These are phyloP conservation scores for Aureobasidium leucospermi DNA, from an alignment of 2,329 filamentous ascomycete genomes.

Conservation along the genomic window DNA sequence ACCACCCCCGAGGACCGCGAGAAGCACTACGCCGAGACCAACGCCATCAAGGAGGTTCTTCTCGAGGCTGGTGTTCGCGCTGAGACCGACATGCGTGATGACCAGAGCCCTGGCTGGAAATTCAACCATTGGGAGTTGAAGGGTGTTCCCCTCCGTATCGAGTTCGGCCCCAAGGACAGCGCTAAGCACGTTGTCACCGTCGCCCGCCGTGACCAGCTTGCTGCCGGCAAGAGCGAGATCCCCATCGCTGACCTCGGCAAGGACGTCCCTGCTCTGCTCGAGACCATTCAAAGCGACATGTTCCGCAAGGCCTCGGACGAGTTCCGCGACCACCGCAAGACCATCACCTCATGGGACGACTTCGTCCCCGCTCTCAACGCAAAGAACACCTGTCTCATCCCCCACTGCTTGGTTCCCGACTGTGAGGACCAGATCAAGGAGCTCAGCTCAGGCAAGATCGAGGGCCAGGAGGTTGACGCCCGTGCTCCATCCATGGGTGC, in stretches of 20 bases:
- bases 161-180: slow-evolving; percentile 92
- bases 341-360: slow-evolving; percentile 79
- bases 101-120: slow-evolving; percentile 91
- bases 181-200: slow-evolving; percentile 77
- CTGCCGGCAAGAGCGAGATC: slow-evolving; percentile 71
- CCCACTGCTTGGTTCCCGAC: slow-evolving; percentile 73
- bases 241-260: slow-evolving; percentile 65
- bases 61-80: slow-evolving; percentile 67
- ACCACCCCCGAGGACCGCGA: slow-evolving; percentile 71
- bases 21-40: slow-evolving; percentile 67
- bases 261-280: slow-evolving; percentile 71
- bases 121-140: slow-evolving; percentile 99
- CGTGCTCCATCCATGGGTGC: slow-evolving; percentile 68
- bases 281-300: slow-evolving; percentile 83
- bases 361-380: slow-evolving; percentile 83
- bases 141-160: slow-evolving; percentile 85
- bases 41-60: slow-evolving; percentile 61
- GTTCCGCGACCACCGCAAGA: slow-evolving; percentile 73
- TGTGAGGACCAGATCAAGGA: slow-evolving; percentile 97
- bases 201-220: slow-evolving; percentile 67
- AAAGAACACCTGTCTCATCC: slow-evolving; percentile 90
- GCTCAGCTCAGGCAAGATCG: slow-evolving; percentile 68
- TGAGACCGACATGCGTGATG: slow-evolving; percentile 77
- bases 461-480: slow-evolving; percentile 59
- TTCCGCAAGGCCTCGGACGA: slow-evolving; percentile 66